Evolutionary conservation across 495 filamentous ascomycete species (phyloP).

Genomic region (Staphylotrichum longicolle): DNA sequence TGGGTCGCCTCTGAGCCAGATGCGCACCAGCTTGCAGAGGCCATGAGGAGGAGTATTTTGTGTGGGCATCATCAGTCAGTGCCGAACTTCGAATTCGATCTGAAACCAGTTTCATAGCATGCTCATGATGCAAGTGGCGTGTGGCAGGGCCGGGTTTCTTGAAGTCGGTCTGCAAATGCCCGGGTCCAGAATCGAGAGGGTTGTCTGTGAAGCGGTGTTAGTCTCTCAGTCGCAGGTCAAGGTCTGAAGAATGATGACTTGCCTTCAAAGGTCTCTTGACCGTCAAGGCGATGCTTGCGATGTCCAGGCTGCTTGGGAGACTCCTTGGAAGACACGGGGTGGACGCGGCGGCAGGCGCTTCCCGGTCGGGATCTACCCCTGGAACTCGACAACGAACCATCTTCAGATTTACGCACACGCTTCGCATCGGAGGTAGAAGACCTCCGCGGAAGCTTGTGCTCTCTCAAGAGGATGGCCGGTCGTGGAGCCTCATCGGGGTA

Average conservation of each 20-base stretch:
- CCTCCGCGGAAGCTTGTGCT: constrained; percentile 30
- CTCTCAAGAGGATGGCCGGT: constrained; percentile 28
- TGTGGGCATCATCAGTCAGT: constrained; percentile 10
- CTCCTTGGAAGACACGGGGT: neutral
- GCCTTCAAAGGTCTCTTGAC: constrained; percentile 1
- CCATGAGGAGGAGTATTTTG: constrained; percentile 30
- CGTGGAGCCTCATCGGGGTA: constrained; percentile 28
- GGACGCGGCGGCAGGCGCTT: constrained; percentile 19
- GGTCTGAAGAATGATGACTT: neutral
- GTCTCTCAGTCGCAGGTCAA: neutral
- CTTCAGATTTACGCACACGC: constrained; percentile 13
- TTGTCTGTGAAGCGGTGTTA: constrained; percentile 11
- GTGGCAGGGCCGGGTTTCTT: constrained; percentile 3
- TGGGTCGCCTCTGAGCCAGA: neutral
- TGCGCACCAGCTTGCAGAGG: constrained; percentile 19
- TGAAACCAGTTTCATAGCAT: neutral
- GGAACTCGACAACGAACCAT: constrained; percentile 15
- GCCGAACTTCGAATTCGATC: constrained; percentile 21
- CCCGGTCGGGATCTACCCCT: constrained; percentile 25
- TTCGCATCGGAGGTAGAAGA: constrained; percentile 26
- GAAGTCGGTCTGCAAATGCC: constrained; percentile 11
- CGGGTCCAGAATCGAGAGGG: constrained; percentile 4
- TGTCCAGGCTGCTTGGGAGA: constrained; percentile 7
- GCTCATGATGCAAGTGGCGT: constrained; percentile 4
- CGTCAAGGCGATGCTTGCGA: neutral